Percentiles rank a stretch among this genome's conserved stretches.
These are phyloP conservation scores for Colletotrichum viniferum DNA, from an alignment of 2,329 filamentous ascomycete species.

Conservation along the genomic window DNA sequence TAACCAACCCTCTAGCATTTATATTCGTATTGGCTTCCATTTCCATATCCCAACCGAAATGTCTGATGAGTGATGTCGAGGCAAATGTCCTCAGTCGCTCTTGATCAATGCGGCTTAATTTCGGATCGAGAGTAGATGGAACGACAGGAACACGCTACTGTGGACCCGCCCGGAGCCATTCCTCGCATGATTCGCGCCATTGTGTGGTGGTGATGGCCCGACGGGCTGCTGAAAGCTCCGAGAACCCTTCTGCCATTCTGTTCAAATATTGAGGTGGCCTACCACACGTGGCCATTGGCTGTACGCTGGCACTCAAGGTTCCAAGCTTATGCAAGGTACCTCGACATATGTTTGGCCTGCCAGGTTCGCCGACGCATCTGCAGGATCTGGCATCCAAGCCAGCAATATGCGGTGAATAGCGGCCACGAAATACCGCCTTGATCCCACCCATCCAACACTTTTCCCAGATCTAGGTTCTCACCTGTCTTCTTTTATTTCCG, in stretches of 20 bases:
- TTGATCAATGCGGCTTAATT: neutral
- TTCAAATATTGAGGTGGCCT: neutral
- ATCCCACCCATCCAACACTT: neutral
- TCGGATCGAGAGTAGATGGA: neutral
- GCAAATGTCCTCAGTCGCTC: neutral
- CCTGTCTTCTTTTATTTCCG: neutral
- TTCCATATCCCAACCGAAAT: neutral
- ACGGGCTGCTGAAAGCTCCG: neutral
- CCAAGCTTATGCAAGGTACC: neutral
- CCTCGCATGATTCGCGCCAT: neutral
- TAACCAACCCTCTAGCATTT: neutral
- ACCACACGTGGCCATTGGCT: neutral
- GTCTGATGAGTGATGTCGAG: neutral
- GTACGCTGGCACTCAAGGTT: neutral
- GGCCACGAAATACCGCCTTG: neutral
- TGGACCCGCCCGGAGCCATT: neutral
- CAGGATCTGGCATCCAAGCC: neutral
- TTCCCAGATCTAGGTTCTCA: neutral
- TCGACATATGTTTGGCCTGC: neutral
- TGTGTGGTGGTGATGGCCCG: neutral
- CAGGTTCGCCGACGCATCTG: neutral
- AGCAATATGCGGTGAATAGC: slow-evolving; percentile 9
- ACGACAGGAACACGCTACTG: neutral
- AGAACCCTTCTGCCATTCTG: neutral
- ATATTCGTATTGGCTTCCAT: neutral